A percentile compares a stretch with the other conserved stretches of the same genome.
phyloP scores from a whole-genome alignment of 2,329 filamentous ascomycete species.

The Phyllosticta citrichinensis region DNA sequence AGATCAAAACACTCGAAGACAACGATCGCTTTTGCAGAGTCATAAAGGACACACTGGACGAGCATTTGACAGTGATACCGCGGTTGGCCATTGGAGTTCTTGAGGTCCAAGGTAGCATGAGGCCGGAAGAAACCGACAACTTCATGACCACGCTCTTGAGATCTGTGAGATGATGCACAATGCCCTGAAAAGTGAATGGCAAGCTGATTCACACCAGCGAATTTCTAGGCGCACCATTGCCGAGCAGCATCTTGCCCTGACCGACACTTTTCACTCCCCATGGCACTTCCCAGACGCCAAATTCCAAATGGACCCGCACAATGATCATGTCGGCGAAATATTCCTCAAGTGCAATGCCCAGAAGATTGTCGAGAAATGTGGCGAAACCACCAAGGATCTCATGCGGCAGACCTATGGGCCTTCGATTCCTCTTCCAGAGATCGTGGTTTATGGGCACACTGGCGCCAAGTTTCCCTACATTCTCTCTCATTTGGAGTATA shows the following conservation, averaged over 20 bases:
- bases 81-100: constrained; percentile 89
- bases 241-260: constrained; percentile 90
- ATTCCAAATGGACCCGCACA: constrained; percentile 45
- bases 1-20: constrained; percentile 76
- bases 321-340: constrained; percentile 90
- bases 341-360: constrained; percentile 87
- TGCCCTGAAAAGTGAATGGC: background rate
- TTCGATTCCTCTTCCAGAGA: constrained; percentile 62
- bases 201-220: constrained; percentile 42
- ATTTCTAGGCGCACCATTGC: constrained; percentile 95
- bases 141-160: constrained; percentile 93
- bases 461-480: constrained; percentile 94
- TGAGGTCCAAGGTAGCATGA: constrained; percentile 77
- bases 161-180: constrained; percentile 49
- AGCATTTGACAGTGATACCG: constrained; percentile 88
- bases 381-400: constrained; percentile 62
- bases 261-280: constrained; percentile 83
- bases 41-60: constrained; percentile 67
- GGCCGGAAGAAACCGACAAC: constrained; percentile 69
- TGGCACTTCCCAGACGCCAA: constrained; percentile 80
- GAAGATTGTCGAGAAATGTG: constrained; percentile 79
- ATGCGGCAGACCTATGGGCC: constrained; percentile 66
- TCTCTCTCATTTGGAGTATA: constrained; percentile 90
- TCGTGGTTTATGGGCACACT: constrained; percentile 74
- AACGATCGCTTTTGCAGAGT: constrained; percentile 80